Evolutionary conservation across 2,329 filamentous ascomycete genomes (phyloP).

Genomic region (Microsporum canis): DNA sequence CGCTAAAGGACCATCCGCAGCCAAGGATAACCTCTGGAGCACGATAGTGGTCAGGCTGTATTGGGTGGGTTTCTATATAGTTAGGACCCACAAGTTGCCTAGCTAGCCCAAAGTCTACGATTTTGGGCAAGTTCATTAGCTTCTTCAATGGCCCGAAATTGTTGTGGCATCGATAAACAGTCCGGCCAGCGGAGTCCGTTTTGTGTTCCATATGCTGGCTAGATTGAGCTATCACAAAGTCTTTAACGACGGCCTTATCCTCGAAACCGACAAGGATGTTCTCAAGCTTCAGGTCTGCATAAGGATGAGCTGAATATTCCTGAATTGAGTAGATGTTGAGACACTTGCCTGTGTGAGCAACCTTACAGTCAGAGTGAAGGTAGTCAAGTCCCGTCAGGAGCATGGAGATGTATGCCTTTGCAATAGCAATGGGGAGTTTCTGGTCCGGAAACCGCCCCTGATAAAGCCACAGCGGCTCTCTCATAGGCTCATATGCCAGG

Average conservation of each 20-base stretch:
- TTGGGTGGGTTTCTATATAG: conserved; percentile 20
- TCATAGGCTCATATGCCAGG: conserved; percentile 25
- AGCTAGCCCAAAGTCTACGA: conserved; percentile 25
- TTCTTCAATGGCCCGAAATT: conserved; percentile 16
- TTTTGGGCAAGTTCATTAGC: conserved; percentile 15
- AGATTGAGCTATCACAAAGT: conserved; percentile 6
- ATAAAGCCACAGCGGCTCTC: conserved; percentile 25
- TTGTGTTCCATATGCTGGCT: conserved; percentile 11
- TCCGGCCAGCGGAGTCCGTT: conserved; percentile 11
- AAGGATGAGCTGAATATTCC: background rate
- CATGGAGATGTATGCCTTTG: conserved; percentile 21
- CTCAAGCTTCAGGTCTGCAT: conserved; percentile 11
- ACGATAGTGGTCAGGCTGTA: conserved; percentile 33
- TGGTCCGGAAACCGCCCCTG: conserved; percentile 16
- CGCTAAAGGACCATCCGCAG: conserved; percentile 28
- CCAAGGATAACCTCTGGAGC: conserved; percentile 33
- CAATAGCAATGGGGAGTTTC: conserved; percentile 17
- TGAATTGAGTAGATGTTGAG: conserved; percentile 20
- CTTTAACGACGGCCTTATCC: conserved; percentile 3
- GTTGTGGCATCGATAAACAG: conserved; percentile 18
- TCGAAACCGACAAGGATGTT: conserved; percentile 13
- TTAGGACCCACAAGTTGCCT: conserved; percentile 17
- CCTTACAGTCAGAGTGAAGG: conserved; percentile 27
- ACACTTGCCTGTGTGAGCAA: conserved; percentile 30
- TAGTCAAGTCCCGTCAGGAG: conserved; percentile 30